These are phyloP conservation scores for Kondoa subrosea DNA, from an alignment of 768 basidiomycete genomes.

Conservation along the genomic window DNA sequence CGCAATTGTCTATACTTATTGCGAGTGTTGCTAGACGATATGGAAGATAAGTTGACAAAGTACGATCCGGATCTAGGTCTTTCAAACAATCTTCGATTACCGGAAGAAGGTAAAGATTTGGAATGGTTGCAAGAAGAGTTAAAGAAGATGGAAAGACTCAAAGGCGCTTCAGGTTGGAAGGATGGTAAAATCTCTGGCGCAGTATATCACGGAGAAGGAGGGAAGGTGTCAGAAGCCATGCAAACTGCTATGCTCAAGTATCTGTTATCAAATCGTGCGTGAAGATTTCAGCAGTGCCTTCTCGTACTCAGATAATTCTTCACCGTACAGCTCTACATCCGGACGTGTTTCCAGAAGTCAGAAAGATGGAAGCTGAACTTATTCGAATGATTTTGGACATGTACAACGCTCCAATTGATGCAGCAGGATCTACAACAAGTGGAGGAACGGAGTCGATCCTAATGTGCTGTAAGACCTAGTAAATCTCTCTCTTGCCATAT, in stretches of 20 bases:
- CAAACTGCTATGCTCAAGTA: constrained; percentile 20
- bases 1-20: not conserved
- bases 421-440: constrained; percentile 81
- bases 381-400: constrained; percentile 30
- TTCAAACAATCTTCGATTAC: constrained; percentile 42
- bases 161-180: constrained; percentile 38
- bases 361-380: constrained; percentile 89
- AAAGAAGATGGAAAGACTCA: constrained; percentile 44
- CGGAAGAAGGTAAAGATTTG: constrained; percentile 45
- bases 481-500: constrained; percentile 7
- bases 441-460: constrained; percentile 94
- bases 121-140: constrained; percentile 66
- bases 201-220: constrained; percentile 5
- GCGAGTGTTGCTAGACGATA: not conserved
- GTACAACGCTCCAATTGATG: constrained; percentile 57
- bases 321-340: constrained; percentile 49
- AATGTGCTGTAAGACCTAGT: constrained; percentile 81
- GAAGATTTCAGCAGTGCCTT: not conserved
- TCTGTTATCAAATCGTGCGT: constrained; percentile 15
- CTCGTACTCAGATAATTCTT: not conserved
- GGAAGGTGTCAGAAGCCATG: not conserved
- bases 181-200: constrained; percentile 32
- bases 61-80: not conserved
- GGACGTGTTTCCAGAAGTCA: constrained; percentile 65
- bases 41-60: not conserved